Conservation (phyloP, 345 rosid genomes). For the Isatis tinctoria region DNA sequence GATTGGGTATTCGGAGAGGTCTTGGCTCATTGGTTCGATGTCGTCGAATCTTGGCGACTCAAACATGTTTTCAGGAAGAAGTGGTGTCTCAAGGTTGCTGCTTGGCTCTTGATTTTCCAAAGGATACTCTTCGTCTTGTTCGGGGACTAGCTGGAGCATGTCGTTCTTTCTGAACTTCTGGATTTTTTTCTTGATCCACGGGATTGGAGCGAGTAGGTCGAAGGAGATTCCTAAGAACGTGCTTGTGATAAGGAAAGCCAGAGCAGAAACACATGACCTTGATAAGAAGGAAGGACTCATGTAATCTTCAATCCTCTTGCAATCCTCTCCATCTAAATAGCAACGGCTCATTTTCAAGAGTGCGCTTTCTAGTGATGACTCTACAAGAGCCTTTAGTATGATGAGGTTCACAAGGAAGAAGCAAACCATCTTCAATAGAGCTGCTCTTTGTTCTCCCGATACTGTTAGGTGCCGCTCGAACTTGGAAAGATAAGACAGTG, state of each 20-base stretch:
- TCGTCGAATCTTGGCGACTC: slow-evolving; percentile 79
- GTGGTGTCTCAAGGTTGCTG: slow-evolving; percentile 64
- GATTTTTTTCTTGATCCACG: slow-evolving; percentile 94
- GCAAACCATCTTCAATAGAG: slow-evolving; percentile 96
- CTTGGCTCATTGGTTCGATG: no score
- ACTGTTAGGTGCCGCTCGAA: no score
- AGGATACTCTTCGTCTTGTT: slow-evolving; percentile 74
- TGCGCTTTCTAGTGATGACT: slow-evolving; percentile 75
- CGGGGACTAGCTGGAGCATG: slow-evolving; percentile 96
- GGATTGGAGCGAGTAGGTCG: no score
- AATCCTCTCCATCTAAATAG: slow-evolving; percentile 95
- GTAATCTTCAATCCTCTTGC: slow-evolving; percentile 95
- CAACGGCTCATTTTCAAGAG: slow-evolving; percentile 91
- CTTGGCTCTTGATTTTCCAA: slow-evolving; percentile 59
- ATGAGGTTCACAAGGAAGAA: slow-evolving; percentile 97
- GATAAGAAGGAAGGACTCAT: slow-evolving; percentile 89
- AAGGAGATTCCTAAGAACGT: slow-evolving; percentile 96
- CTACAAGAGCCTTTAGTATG: no score
- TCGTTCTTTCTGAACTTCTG: slow-evolving; percentile 86
- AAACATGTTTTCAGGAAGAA: slow-evolving; percentile 56
- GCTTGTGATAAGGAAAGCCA: slow-evolving; percentile 88
- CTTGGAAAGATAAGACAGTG: no score
- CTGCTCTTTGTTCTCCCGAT: slow-evolving; percentile 90
- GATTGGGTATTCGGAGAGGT: slow-evolving; percentile 76
- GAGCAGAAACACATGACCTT: slow-evolving; percentile 88